These are phyloP conservation scores for Elongisporangium prolatum DNA, from an alignment of 352 stramenopile genomes.

Conservation along the genomic window DNA sequence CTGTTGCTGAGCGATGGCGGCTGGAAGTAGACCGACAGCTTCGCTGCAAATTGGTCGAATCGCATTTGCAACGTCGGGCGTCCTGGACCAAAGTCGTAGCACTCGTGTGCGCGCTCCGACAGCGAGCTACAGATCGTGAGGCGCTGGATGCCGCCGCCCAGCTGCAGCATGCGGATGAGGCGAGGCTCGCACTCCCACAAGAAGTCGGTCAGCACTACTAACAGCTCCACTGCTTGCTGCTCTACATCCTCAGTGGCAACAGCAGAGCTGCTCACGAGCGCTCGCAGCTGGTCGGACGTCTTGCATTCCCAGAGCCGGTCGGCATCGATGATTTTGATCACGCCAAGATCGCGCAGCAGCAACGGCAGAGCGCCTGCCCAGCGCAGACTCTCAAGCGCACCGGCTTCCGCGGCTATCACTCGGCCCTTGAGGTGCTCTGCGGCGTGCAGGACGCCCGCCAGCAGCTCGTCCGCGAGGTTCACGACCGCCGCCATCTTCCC, in stretches of 20 bases:
- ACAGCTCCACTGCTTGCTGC: constrained; percentile 24
- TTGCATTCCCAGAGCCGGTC: constrained; percentile 28
- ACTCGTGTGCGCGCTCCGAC: constrained; percentile 66
- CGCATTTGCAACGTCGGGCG: constrained; percentile 27
- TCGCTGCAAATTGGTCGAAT: constrained; percentile 38
- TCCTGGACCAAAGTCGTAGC: constrained; percentile 40
- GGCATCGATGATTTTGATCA: constrained; percentile 39
- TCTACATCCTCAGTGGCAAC: constrained; percentile 5
- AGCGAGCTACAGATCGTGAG: constrained; percentile 63
- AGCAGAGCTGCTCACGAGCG: constrained; percentile 11
- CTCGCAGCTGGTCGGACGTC: constrained; percentile 10
- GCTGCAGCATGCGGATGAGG: constrained; percentile 28
- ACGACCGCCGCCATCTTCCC: constrained; percentile 14
- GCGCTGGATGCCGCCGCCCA: constrained; percentile 23
- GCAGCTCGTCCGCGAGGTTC: constrained; percentile 55
- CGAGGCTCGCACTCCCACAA: constrained; percentile 55
- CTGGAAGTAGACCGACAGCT: constrained; percentile 9
- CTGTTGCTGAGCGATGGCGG: neutral
- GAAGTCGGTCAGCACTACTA: constrained; percentile 48
- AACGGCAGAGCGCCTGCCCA: constrained; percentile 64
- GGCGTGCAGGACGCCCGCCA: constrained; percentile 45
- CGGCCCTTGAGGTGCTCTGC: constrained; percentile 48
- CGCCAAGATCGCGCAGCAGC: constrained; percentile 54
- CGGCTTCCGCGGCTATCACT: constrained; percentile 44
- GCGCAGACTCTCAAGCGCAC: constrained; percentile 55